Base-by-base conservation (phyloP, 2,329 filamentous ascomycete genomes). In the Fusarium torulosum region DNA sequence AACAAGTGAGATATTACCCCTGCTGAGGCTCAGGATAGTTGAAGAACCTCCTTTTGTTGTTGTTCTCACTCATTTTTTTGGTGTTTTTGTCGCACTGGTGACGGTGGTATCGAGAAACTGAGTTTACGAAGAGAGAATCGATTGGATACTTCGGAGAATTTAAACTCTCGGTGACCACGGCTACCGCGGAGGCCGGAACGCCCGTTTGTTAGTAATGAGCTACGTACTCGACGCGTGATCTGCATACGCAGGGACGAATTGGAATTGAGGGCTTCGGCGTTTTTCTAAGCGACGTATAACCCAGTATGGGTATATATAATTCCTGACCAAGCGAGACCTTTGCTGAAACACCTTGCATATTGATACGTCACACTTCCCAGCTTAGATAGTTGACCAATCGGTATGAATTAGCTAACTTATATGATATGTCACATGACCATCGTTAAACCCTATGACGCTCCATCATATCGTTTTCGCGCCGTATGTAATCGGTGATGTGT, bases 11-110 rank as follows among this genome's bases (percentile, higher is more conserved):
- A 31, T 15, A 33, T 53, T 69, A 71, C 68, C 68, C 67, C 56
- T 69, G 61, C 37, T 45, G 49, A 21, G 68, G 29, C 45, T 69
- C 54, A 4, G 68, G 68, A 49, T 71, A 71, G 46, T 71, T 71
- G 3, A 71, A 71, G 4, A 71, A 71, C 11, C 53, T 49, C 35
- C 47, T 56, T 23, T 64, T 40, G 31, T 21, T 35, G 9, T 23
- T 38, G 14, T 17, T 37, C 7, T 52, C 46, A 23, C 40, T 62
- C 67, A 70, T 69, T 0, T 33, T 69, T 0, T 33, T 61, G 8
- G 21, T 8, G 4, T 15, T n/a, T n/a, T 37, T 2, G 8, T 7
- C n/a, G 33, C 3, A 38, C 4, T 38, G 37, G 33, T 25, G 38
- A 29, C 21, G 19, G 17, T 5, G 31, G 1, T 42, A 37, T 35